These are phyloP conservation scores for Trichosporon sp. DNA, from an alignment of 1,284 basidiomycete species.

Conservation along the genomic window DNA sequence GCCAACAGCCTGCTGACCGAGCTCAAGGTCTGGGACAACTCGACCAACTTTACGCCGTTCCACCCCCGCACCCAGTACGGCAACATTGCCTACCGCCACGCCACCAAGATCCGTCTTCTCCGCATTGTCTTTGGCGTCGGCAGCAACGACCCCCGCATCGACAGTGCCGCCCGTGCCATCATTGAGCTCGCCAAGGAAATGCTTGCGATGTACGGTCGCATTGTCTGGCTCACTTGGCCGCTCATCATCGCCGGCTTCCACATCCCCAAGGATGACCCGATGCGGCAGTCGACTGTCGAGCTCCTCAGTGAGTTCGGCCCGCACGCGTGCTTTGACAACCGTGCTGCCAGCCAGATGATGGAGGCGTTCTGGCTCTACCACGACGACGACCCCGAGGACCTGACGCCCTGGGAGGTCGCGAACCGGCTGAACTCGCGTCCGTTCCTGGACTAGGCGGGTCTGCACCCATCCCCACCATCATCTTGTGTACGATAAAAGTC, in stretches of 20 bases:
- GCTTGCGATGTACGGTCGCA: conserved; percentile 37
- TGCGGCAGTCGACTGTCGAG: conserved; percentile 31
- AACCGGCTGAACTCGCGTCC: conserved; percentile 23
- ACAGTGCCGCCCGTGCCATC: conserved; percentile 32
- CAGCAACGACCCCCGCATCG: conserved; percentile 36
- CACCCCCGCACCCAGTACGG: conserved; percentile 44
- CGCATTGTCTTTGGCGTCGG: conserved; percentile 38
- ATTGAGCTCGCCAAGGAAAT: conserved; percentile 43
- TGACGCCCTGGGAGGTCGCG: conserved; percentile 26
- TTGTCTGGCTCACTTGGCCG: conserved; percentile 47
- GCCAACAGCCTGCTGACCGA: conserved; percentile 39
- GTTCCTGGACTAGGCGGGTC: conserved; percentile 20
- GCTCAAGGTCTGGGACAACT: conserved; percentile 40
- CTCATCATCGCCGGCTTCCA: conserved; percentile 44
- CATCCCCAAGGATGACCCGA: conserved; percentile 35
- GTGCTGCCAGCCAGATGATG: conserved; percentile 29
- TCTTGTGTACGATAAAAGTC: not conserved
- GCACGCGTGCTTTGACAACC: conserved; percentile 45
- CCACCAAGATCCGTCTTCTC: conserved; percentile 37
- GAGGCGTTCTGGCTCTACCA: conserved; percentile 32
- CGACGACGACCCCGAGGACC: conserved; percentile 21
- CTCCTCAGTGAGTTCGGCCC: conserved; percentile 43
- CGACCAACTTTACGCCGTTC: conserved; percentile 38
- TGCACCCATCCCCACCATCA: not conserved
- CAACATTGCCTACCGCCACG: conserved; percentile 42